These are phyloP conservation scores for Puccinia hordei DNA, from an alignment of 1,284 basidiomycete genomes.

Conservation along the genomic window DNA sequence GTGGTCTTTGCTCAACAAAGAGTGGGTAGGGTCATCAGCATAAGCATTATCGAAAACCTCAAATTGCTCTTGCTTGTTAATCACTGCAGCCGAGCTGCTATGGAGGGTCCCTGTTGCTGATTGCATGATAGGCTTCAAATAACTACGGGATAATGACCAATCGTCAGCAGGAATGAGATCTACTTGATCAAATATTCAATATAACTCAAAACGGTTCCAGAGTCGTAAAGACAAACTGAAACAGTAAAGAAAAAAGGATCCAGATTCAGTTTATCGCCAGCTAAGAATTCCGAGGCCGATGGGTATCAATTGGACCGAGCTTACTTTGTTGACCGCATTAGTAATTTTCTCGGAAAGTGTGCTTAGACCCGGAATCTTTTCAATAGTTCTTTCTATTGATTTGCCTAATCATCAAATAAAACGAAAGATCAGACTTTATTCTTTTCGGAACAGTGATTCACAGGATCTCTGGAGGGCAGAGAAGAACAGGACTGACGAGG, in stretches of 20 bases:
- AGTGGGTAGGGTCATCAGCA: conserved; percentile 59
- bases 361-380: conserved; percentile 67
- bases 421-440: not conserved
- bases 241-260: not conserved
- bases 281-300: not conserved
- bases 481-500: not conserved
- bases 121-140: conserved; percentile 51
- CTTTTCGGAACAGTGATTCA: not conserved
- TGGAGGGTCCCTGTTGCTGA: conserved; percentile 50
- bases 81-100: conserved; percentile 49
- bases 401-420: conserved; percentile 62
- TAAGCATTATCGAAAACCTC: conserved; percentile 52
- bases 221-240: conserved; percentile 51
- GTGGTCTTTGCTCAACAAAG: conserved; percentile 59
- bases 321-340: conserved; percentile 63
- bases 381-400: conserved; percentile 81
- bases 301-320: conserved; percentile 49
- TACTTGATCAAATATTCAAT: not conserved
- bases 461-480: not conserved
- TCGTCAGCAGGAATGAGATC: conserved; percentile 26
- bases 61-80: conserved; percentile 51
- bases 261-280: not conserved
- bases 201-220: conserved; percentile 51
- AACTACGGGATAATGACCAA: conserved; percentile 5
- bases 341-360: conserved; percentile 77